phyloP scores from a whole-genome alignment of 2,329 filamentous ascomycete genomes.

The Penicillium vulpinum region DNA sequence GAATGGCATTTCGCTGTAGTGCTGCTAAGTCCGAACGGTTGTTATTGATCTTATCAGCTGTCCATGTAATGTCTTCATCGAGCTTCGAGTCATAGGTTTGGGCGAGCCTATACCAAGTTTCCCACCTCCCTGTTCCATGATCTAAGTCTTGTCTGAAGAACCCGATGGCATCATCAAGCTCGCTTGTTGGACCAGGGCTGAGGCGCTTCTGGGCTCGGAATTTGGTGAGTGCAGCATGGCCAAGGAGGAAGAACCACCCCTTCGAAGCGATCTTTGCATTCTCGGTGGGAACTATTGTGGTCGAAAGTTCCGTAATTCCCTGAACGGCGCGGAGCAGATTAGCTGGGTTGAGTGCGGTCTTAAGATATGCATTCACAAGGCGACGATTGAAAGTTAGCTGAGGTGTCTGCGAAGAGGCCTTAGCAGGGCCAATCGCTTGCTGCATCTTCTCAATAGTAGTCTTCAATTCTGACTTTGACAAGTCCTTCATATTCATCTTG shows the following conservation, averaged over 20 bases:
- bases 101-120: constrained; percentile 84
- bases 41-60: constrained; percentile 87
- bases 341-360: constrained; percentile 78
- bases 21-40: constrained; percentile 71
- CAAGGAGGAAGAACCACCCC: constrained; percentile 90
- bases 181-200: constrained; percentile 76
- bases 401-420: constrained; percentile 72
- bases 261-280: constrained; percentile 70
- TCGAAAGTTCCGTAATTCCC: constrained; percentile 73
- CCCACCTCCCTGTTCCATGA: constrained; percentile 78
- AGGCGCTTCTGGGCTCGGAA: constrained; percentile 78
- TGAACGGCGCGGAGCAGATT: constrained; percentile 77
- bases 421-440: constrained; percentile 74
- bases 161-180: constrained; percentile 76
- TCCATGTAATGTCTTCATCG: constrained; percentile 85
- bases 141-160: constrained; percentile 82
- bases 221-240: constrained; percentile 82
- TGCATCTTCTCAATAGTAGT: constrained; percentile 91
- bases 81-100: constrained; percentile 86
- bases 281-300: constrained; percentile 68
- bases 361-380: constrained; percentile 77
- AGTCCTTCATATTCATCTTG: constrained; percentile 83
- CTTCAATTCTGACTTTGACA: constrained; percentile 88
- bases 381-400: constrained; percentile 85
- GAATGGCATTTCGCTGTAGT: constrained; percentile 76